phyloP scores from a whole-genome alignment of 2,329 filamentous ascomycete genomes.

The Bipolaris oryzae region DNA sequence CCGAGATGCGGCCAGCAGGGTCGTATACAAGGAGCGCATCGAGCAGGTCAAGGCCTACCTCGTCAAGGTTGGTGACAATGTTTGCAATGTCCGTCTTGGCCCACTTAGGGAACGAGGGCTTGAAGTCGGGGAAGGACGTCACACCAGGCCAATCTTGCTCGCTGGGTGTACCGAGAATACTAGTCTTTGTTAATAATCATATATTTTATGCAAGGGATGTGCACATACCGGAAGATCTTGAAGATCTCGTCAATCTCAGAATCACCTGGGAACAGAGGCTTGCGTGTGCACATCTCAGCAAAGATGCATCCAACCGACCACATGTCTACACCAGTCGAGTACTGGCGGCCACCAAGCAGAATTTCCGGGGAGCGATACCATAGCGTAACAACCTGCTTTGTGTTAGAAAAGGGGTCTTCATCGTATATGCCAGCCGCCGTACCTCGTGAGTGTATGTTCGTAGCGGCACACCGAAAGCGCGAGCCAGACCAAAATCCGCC shows the following conservation, averaged over 20 bases:
- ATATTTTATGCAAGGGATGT: slow-evolving; percentile 69
- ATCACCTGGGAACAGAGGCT: slow-evolving; percentile 89
- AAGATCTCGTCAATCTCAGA: slow-evolving; percentile 95
- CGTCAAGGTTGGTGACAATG: slow-evolving; percentile 75
- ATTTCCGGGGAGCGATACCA: slow-evolving; percentile 95
- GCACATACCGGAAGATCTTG: slow-evolving; percentile 83
- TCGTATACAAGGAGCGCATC: slow-evolving; percentile 82
- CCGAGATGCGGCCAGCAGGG: slow-evolving; percentile 83
- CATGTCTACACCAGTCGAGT: slow-evolving; percentile 94
- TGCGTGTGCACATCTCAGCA: slow-evolving; percentile 94
- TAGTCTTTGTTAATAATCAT: slow-evolving; percentile 21
- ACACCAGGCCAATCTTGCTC: slow-evolving; percentile 88
- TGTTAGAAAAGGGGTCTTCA: slow-evolving; percentile 18
- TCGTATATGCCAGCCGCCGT: slow-evolving; percentile 10
- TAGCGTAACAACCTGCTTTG: slow-evolving; percentile 75
- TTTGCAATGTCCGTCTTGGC: slow-evolving; percentile 68
- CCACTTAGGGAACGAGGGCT: slow-evolving; percentile 92
- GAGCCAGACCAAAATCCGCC: slow-evolving; percentile 86
- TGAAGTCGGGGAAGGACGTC: slow-evolving; percentile 94
- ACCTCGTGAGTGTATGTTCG: slow-evolving; percentile 92
- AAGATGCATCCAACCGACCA: slow-evolving; percentile 96
- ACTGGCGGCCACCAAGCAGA: slow-evolving; percentile 85
- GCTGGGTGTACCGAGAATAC: slow-evolving; percentile 77
- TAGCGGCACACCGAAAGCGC: slow-evolving; percentile 88
- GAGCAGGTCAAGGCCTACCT: slow-evolving; percentile 70